Percentiles rank a stretch among this genome's conserved stretches.
Evolutionary conservation across 2,329 filamentous ascomycete genomes (phyloP).

Genomic region (Talaromyces marneffei): DNA sequence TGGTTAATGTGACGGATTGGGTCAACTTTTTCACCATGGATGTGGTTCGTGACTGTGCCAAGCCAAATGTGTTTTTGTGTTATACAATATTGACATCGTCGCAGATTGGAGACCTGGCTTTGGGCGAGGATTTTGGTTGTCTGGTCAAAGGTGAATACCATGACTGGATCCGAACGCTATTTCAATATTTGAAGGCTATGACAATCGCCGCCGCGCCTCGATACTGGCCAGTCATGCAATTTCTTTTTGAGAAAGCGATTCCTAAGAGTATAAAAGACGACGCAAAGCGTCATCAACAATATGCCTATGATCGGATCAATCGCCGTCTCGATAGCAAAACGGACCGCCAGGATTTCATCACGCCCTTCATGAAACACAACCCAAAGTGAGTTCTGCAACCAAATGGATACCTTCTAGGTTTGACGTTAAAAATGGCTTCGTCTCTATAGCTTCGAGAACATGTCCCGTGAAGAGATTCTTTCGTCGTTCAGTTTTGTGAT

Average conservation of each 20-base stretch:
- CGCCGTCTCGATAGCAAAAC: not conserved
- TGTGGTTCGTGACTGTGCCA: conserved; percentile 23
- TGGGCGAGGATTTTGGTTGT: conserved; percentile 35
- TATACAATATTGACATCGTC: conserved; percentile 35
- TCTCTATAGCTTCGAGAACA: not conserved
- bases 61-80: conserved; percentile 22
- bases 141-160: not conserved
- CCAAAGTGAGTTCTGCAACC: not conserved
- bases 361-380: not conserved
- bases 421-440: not conserved
- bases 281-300: not conserved
- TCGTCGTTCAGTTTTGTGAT: not conserved
- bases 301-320: not conserved
- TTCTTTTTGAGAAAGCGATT: not conserved
- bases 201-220: not conserved
- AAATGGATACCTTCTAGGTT: too few species aligned
- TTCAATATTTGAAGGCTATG: conserved; percentile 13
- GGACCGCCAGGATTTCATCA: not conserved
- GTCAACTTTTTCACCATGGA: not conserved
- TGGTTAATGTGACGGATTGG: not conserved
- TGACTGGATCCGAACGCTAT: conserved; percentile 12
- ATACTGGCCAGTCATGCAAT: not conserved
- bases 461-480: not conserved
- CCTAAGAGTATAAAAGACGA: not conserved
- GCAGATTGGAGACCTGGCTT: conserved; percentile 37